These are phyloP conservation scores for Grosmannia clavigera DNA, from an alignment of 2,329 filamentous ascomycete species.

Conservation along the genomic window DNA sequence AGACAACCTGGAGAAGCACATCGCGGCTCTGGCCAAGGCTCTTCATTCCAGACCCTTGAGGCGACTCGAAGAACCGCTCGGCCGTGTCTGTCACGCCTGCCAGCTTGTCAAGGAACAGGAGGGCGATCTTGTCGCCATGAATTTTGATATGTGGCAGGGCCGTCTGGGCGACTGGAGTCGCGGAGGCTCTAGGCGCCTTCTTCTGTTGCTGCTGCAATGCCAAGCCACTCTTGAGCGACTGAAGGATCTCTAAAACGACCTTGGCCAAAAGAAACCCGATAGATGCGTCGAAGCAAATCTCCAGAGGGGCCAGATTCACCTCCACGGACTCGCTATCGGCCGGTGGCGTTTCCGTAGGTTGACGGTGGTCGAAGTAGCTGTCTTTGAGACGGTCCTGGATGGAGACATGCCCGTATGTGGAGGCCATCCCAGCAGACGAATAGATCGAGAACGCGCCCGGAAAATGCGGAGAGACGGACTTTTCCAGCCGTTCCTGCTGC, in stretches of 20 bases:
- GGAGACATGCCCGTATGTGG: not conserved
- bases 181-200: not conserved
- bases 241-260: constrained; percentile 36
- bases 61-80: constrained; percentile 29
- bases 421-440: constrained; percentile 10
- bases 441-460: constrained; percentile 50
- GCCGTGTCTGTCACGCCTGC: constrained; percentile 38
- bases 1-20: constrained; percentile 36
- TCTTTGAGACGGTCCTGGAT: constrained; percentile 10
- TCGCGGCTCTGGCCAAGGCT: constrained; percentile 26
- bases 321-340: constrained; percentile 29
- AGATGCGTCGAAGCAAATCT: constrained; percentile 42
- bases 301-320: constrained; percentile 37
- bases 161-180: constrained; percentile 5
- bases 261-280: constrained; percentile 42
- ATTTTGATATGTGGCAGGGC: constrained; percentile 30
- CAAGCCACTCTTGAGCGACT: constrained; percentile 6
- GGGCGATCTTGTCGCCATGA: constrained; percentile 33
- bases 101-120: constrained; percentile 44
- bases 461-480: constrained; percentile 35
- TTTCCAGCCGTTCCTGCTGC: constrained; percentile 15
- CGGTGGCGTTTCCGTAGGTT: not conserved
- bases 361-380: constrained; percentile 1
- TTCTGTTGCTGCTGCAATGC: constrained; percentile 3
- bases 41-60: constrained; percentile 16